Conservation (phyloP, 805 yeast genomes). For the Candida golubevii region DNA sequence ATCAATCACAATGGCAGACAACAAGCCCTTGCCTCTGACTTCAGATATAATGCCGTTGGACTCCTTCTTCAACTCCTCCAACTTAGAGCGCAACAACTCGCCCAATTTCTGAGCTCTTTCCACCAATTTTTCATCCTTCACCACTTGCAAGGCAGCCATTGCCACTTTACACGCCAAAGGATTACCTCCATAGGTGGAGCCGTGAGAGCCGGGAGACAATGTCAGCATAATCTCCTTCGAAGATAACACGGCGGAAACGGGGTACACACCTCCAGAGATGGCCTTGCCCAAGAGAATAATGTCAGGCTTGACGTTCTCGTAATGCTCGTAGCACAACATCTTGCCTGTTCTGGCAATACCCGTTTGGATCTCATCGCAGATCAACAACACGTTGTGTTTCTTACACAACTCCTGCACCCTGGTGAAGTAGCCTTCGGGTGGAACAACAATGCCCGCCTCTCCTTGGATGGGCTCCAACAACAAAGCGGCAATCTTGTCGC, state of each 20-base stretch:
- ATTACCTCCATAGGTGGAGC: constrained; percentile 97
- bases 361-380: constrained; percentile 96
- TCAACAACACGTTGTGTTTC: constrained; percentile 79
- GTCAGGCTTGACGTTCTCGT: constrained; percentile 76
- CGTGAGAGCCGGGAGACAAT: constrained; percentile 93
- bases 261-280: constrained; percentile 89
- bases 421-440: constrained; percentile 75
- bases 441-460: constrained; percentile 97
- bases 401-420: constrained; percentile 71
- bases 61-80: constrained; percentile 48
- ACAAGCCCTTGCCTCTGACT: constrained; percentile 80
- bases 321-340: constrained; percentile 87
- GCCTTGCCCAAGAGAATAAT: constrained; percentile 90
- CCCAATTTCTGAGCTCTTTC: constrained; percentile 76
- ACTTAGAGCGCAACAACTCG: constrained; percentile 56
- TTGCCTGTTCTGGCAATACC: constrained; percentile 98
- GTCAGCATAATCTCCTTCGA: constrained; percentile 87
- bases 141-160: constrained; percentile 87
- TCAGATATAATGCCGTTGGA: constrained; percentile 52
- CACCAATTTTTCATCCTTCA: constrained; percentile 79
- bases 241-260: constrained; percentile 87
- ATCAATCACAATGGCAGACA: constrained; percentile 90
- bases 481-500: constrained; percentile 87
- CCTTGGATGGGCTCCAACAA: constrained; percentile 96
- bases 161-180: constrained; percentile 92